Evolutionary conservation across 2,329 filamentous ascomycete genomes (phyloP).

Genomic region (Trichothecium sympodiale): DNA sequence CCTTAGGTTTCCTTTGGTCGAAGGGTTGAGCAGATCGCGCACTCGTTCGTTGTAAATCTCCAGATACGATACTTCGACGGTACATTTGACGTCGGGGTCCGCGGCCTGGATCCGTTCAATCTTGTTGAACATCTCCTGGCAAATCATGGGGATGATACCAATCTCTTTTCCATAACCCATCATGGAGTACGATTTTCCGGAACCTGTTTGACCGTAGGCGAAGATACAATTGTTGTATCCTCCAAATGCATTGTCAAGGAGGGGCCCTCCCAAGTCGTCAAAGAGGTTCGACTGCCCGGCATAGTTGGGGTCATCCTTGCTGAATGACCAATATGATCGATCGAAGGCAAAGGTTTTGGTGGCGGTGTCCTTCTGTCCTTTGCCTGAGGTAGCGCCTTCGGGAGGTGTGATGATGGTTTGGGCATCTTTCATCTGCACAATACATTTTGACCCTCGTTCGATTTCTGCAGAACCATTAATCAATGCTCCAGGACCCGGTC

Average conservation of each 20-base stretch:
- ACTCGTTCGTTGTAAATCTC: slow-evolving; percentile 99
- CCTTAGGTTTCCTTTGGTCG: slow-evolving; percentile 92
- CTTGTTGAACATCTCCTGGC: slow-evolving; percentile 91
- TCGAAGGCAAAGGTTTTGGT: slow-evolving; percentile 91
- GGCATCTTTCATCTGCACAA: slow-evolving; percentile 88
- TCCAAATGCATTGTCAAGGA: slow-evolving; percentile 95
- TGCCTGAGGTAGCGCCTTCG: slow-evolving; percentile 39
- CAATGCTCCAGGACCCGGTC: not conserved
- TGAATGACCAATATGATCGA: slow-evolving; percentile 96
- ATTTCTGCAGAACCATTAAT: slow-evolving; percentile 47
- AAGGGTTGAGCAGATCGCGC: slow-evolving; percentile 86
- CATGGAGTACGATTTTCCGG: slow-evolving; percentile 98
- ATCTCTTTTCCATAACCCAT: slow-evolving; percentile 97
- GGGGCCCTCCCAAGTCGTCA: slow-evolving; percentile 73
- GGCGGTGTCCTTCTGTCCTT: slow-evolving; percentile 58
- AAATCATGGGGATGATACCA: slow-evolving; percentile 94
- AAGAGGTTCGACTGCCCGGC: slow-evolving; percentile 87
- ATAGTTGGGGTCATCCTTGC: slow-evolving; percentile 68
- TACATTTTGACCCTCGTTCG: slow-evolving; percentile 87
- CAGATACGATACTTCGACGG: slow-evolving; percentile 94
- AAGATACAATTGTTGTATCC: slow-evolving; percentile 99
- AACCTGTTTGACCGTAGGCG: slow-evolving; percentile 95
- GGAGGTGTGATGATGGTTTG: slow-evolving; percentile 81
- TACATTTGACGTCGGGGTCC: slow-evolving; percentile 73
- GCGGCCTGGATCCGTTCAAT: slow-evolving; percentile 56